Percentiles rank a stretch among this genome's conserved stretches.
phyloP scores from a whole-genome alignment of 495 filamentous ascomycete genomes.

The Pyrenopolyporus hunteri region DNA sequence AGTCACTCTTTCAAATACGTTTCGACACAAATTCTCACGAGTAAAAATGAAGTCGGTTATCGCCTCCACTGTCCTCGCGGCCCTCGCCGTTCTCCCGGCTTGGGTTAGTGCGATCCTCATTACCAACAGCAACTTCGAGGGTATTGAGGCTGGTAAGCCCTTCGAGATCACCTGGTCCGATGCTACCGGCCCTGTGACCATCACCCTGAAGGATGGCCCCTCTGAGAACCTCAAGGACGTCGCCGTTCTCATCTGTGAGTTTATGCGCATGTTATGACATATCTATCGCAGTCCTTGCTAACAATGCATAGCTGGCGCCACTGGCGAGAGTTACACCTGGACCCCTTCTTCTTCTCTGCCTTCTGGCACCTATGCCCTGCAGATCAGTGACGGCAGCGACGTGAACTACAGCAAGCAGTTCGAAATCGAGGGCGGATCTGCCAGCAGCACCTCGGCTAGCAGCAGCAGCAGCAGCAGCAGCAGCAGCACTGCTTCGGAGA shows the following conservation, averaged over 20 bases:
- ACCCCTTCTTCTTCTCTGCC: conserved; percentile 41
- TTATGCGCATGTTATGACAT: neutral
- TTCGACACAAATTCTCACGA: conserved; percentile 22
- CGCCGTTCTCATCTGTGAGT: conserved; percentile 45
- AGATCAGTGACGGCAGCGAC: conserved; percentile 45
- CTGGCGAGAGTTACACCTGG: conserved; percentile 46
- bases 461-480: conserved; percentile 34
- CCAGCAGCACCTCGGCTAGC: conserved; percentile 31
- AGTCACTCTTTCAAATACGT: conserved; percentile 36
- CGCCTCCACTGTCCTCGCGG: conserved; percentile 39
- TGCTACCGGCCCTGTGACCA: conserved; percentile 47
- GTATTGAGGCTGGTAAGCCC: conserved; percentile 43
- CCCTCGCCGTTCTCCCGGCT: conserved; percentile 49
- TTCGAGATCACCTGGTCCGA: conserved; percentile 52
- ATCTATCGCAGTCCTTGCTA: conserved; percentile 12
- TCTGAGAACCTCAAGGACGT: conserved; percentile 44
- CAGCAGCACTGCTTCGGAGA: conserved; percentile 26
- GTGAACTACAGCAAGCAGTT: conserved; percentile 54
- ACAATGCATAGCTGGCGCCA: conserved; percentile 36
- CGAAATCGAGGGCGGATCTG: conserved; percentile 39
- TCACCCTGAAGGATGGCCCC: conserved; percentile 48
- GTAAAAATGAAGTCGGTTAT: conserved; percentile 55
- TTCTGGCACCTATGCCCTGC: conserved; percentile 52
- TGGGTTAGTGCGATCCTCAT: conserved; percentile 46
- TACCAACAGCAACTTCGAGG: conserved; percentile 50